phyloP scores from a whole-genome alignment of 2,329 filamentous ascomycete species.

The Samsoniella hepiali region DNA sequence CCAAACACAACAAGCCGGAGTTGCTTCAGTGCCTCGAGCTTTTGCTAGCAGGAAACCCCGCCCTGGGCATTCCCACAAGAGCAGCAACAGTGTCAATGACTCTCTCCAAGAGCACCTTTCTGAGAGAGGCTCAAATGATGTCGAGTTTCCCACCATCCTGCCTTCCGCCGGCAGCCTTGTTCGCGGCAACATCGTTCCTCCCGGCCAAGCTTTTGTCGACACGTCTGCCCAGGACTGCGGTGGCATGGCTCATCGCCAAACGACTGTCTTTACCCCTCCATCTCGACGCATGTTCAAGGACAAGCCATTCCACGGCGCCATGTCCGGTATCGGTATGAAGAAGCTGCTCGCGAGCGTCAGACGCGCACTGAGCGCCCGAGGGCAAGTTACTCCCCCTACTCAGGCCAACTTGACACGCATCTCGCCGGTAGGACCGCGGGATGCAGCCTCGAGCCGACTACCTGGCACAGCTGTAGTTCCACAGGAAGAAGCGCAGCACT shows the following conservation, averaged over 20 bases:
- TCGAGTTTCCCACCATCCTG: constrained; percentile 58
- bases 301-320: constrained; percentile 51
- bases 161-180: constrained; percentile 81
- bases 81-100: constrained; percentile 84
- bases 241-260: constrained; percentile 47
- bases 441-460: constrained; percentile 55
- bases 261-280: constrained; percentile 48
- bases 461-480: constrained; percentile 60
- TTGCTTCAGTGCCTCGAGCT: constrained; percentile 55
- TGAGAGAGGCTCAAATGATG: constrained; percentile 52
- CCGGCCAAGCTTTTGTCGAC: constrained; percentile 76
- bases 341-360: constrained; percentile 84
- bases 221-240: constrained; percentile 52
- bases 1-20: constrained; percentile 41
- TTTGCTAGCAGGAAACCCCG: constrained; percentile 58
- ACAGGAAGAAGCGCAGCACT: constrained; percentile 45
- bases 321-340: constrained; percentile 74
- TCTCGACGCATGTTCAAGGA: constrained; percentile 41
- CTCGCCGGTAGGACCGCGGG: constrained; percentile 47
- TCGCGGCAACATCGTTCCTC: constrained; percentile 79
- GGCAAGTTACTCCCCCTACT: constrained; percentile 41
- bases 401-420: constrained; percentile 48
- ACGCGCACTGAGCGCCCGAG: constrained; percentile 67
- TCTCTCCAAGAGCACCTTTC: constrained; percentile 68
- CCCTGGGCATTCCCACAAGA: constrained; percentile 64